Evolutionary conservation across 495 filamentous ascomycete genomes (phyloP).

Genomic region (Glonium stellatum): DNA sequence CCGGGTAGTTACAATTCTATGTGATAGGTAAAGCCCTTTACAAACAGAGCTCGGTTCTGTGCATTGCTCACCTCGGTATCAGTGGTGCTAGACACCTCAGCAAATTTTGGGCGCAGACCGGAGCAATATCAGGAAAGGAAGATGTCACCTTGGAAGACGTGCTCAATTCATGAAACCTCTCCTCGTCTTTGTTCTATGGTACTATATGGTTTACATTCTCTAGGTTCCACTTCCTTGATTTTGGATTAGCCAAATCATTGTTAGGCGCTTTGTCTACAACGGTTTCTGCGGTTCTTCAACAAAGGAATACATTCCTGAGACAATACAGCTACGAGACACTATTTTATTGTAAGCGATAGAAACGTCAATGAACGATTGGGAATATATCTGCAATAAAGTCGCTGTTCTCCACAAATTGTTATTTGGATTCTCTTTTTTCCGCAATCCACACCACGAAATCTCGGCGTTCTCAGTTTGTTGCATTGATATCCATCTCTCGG

Average conservation of each 20-base stretch:
- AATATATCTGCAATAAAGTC: neutral
- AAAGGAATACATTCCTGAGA: neutral
- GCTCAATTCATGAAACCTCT: slow-evolving; percentile 1
- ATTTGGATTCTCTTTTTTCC: neutral
- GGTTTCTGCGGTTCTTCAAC: neutral
- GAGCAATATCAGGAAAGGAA: slow-evolving; percentile 51
- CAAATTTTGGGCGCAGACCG: slow-evolving; percentile 85
- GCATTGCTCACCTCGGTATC: slow-evolving; percentile 22
- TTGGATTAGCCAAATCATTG: neutral
- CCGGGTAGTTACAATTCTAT: slow-evolving; percentile 81
- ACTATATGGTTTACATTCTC: neutral
- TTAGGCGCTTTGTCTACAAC: neutral
- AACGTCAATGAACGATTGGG: neutral
- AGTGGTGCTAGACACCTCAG: slow-evolving; percentile 78
- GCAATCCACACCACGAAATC: neutral
- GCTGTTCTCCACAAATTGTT: neutral
- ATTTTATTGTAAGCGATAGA: neutral
- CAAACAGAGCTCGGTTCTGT: neutral
- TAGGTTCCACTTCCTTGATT: neutral
- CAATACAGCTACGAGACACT: neutral
- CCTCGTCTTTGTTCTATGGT: too few relatives aligned
- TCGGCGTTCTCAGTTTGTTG: too few relatives aligned
- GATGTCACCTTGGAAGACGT: slow-evolving; percentile 19
- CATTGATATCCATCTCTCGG: too few relatives aligned
- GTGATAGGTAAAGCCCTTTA: slow-evolving; percentile 47